Evolutionary conservation across 257 asterid species (phyloP).

Genomic region (Galeopsis tetrahit): DNA sequence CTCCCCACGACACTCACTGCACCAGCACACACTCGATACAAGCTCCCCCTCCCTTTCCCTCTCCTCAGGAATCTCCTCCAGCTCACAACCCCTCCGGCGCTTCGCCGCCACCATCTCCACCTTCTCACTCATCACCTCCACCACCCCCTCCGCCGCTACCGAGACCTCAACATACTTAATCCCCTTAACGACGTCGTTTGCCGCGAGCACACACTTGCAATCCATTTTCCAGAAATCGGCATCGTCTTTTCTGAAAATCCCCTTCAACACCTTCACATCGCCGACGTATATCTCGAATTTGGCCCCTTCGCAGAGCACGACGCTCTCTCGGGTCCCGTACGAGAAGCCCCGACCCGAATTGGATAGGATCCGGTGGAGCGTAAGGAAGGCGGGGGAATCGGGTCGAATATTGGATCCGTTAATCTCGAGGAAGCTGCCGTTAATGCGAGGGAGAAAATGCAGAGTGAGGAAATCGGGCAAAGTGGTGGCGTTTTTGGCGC

Average conservation of each 20-base stretch:
- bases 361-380: slow-evolving; percentile 61
- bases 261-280: slow-evolving; percentile 59
- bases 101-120: slow-evolving; percentile 45
- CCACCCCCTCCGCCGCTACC: slow-evolving; percentile 58
- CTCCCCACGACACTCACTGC: slow-evolving; percentile 48
- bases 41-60: slow-evolving; percentile 47
- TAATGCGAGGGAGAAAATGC: slow-evolving; percentile 70
- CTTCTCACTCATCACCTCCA: slow-evolving; percentile 40
- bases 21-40: slow-evolving; percentile 46
- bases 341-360: slow-evolving; percentile 19
- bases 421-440: slow-evolving; percentile 54
- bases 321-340: slow-evolving; percentile 62
- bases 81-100: slow-evolving; percentile 39
- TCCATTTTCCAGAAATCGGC: slow-evolving; percentile 60
- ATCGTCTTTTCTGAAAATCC: slow-evolving; percentile 60
- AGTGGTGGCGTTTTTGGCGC: not conserved
- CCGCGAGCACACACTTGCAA: slow-evolving; percentile 46
- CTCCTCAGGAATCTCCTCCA: slow-evolving; percentile 88
- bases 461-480: slow-evolving; percentile 57
- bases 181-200: slow-evolving; percentile 39
- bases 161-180: slow-evolving; percentile 52
- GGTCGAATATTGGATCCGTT: slow-evolving; percentile 60
- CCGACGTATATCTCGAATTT: slow-evolving; percentile 59
- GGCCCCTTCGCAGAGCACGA: slow-evolving; percentile 61
- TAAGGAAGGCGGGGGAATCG: slow-evolving; percentile 60